A percentile compares a stretch with the other conserved stretches of the same genome.
Conservation (phyloP, 345 rosid species). For the Hirschfeldia incana region DNA sequence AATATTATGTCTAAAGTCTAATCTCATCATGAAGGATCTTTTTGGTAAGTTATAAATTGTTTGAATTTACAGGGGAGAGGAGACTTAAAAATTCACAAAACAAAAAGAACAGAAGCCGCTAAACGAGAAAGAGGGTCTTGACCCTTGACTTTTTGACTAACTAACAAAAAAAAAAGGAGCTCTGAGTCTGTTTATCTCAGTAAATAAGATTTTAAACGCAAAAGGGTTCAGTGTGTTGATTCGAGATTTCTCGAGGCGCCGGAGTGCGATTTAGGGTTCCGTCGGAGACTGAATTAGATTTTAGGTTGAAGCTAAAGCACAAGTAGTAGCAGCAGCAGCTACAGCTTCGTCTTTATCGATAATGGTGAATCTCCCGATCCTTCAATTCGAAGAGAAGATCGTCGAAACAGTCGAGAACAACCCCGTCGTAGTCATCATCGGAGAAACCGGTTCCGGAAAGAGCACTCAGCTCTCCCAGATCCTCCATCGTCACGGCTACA, state of each 20-base stretch:
- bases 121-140: too few relatives aligned
- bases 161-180: too few relatives aligned
- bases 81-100: too few relatives aligned
- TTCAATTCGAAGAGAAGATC: conserved; percentile 76
- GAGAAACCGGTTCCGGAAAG: conserved; percentile 96
- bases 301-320: not conserved
- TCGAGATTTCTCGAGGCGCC: not conserved
- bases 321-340: not conserved
- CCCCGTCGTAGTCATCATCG: conserved; percentile 76
- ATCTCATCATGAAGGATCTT: too few relatives aligned
- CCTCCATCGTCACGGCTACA: conserved; percentile 74
- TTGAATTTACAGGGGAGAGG: too few relatives aligned
- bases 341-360: not conserved
- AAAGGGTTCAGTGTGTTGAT: not conserved
- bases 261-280: not conserved
- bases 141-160: too few relatives aligned
- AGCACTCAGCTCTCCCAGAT: conserved; percentile 99
- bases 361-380: conserved; percentile 74
- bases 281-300: too few relatives aligned
- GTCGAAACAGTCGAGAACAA: conserved; percentile 66
- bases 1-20: too few relatives aligned
- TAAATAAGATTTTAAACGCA: not conserved
- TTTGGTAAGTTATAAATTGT: too few relatives aligned
- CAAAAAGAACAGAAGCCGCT: too few relatives aligned
- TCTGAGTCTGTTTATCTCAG: too few relatives aligned